A percentile compares a stretch with the other conserved stretches of the same genome.
phyloP scores from a whole-genome alignment of 352 stramenopile genomes.

The Globisporangium nagaii region DNA sequence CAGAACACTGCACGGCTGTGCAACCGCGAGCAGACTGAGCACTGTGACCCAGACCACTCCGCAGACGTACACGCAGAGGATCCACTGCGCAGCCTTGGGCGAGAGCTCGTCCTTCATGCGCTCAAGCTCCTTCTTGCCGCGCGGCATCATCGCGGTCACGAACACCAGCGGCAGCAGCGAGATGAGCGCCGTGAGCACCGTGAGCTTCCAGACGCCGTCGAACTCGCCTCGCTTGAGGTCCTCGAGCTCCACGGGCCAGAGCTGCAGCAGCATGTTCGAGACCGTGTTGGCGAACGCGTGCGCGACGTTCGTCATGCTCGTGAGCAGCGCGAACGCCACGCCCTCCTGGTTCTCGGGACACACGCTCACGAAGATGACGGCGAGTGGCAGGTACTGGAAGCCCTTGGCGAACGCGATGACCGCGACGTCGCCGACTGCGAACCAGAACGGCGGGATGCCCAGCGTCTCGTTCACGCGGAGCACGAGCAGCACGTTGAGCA shows the following conservation, averaged over 20 bases:
- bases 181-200: slow-evolving; percentile 54
- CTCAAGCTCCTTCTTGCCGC: slow-evolving; percentile 39
- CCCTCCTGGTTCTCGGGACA: slow-evolving; percentile 73
- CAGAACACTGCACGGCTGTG: slow-evolving; percentile 50
- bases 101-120: slow-evolving; percentile 51
- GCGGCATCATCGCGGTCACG: slow-evolving; percentile 43
- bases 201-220: slow-evolving; percentile 77
- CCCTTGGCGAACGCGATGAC: slow-evolving; percentile 65
- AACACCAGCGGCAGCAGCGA: slow-evolving; percentile 50
- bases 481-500: slow-evolving; percentile 68
- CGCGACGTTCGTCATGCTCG: slow-evolving; percentile 67
- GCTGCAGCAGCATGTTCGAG: slow-evolving; percentile 66
- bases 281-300: slow-evolving; percentile 66
- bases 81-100: slow-evolving; percentile 16
- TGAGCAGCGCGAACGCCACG: slow-evolving; percentile 71
- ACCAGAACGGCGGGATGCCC: slow-evolving; percentile 67
- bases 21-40: slow-evolving; percentile 63
- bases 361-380: slow-evolving; percentile 72
- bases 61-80: slow-evolving; percentile 40
- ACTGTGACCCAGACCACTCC: slow-evolving; percentile 62
- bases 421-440: slow-evolving; percentile 61
- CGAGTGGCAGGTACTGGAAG: slow-evolving; percentile 74
- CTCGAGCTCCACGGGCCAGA: slow-evolving; percentile 68
- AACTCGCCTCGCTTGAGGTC: slow-evolving; percentile 51
- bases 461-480: slow-evolving; percentile 53